Evolutionary conservation across 805 yeast species (phyloP), one percentile per base, ranked within the genome.

Genomic region (Spathaspora boniae): DNA sequence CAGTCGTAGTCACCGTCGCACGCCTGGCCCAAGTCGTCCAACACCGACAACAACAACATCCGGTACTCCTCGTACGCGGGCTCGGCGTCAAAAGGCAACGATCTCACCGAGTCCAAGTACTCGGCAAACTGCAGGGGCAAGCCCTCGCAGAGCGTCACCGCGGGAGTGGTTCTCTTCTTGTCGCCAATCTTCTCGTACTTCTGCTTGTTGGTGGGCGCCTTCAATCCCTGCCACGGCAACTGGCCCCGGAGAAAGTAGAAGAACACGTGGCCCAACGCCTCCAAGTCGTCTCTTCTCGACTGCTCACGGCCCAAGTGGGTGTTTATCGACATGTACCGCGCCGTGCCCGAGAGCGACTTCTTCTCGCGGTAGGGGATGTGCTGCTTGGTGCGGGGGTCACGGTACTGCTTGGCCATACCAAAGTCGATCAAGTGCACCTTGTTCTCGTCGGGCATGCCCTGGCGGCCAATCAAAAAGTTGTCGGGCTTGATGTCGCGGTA

Each of bases 151-250:
- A 81, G 59, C 32, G 79, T 81, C 30, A 66, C 68, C 6, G 84
- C 77, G 9, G 80, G 73, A 2, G 88, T 78, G 11, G 81, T 70
- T 53, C 82, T 80, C 57, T 85, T 85, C 50, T 82, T 82, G 45
- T 82, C 83, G 19, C 93, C 93, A 56, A 85, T 85, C 54, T 83
- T 84, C 57, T 85, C 93, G 54, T 84, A 84, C 56, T 84, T 84
- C 45, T 78, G 74, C 56, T 85, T 84, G 56, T 84, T 84, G n/a
- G 86, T 83, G 40, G 87, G 87, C 2, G 91, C 93, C 59, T 83
- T 84, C 41, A 84, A 64, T n/a, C 94, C 94, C 62, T 84, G 94
- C 94, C 94, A 84, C 30, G 94, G 94, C 53, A 84, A 69, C 43
- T 79, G 82, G 19, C 94, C 93, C 52, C 85, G 73, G 37, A 83